phyloP scores from a whole-genome alignment of 139 green algal genomes.

The Pleodorina starrii region DNA sequence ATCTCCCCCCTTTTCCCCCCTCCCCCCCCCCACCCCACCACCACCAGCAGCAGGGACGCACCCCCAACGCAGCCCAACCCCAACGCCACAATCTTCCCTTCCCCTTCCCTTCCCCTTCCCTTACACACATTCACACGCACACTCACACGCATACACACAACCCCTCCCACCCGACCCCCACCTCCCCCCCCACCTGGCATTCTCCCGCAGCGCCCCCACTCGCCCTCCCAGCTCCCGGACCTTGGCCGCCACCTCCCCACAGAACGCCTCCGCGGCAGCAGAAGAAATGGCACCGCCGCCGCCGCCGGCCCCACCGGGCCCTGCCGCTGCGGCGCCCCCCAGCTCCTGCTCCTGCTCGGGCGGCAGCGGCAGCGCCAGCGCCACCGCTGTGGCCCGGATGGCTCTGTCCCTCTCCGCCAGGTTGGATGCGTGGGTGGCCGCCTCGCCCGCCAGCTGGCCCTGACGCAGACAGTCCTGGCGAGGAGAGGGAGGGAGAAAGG shows the following conservation, averaged over 20 bases:
- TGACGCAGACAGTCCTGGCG: constrained; percentile 44
- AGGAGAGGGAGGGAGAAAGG: background rate
- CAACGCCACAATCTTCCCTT: too few relatives aligned
- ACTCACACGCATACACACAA: background rate
- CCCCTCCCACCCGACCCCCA: background rate
- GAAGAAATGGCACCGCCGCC: background rate
- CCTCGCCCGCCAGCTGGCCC: constrained; percentile 72
- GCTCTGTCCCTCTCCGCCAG: constrained; percentile 69
- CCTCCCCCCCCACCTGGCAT: constrained; percentile 51
- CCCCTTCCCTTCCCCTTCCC: background rate
- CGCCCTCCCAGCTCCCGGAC: constrained; percentile 32
- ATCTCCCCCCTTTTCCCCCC: too few relatives aligned
- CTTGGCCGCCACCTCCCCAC: constrained; percentile 13
- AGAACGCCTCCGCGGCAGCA: constrained; percentile 35
- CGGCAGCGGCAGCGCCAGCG: constrained; percentile 41
- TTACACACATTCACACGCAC: background rate
- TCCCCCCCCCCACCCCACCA: too few relatives aligned
- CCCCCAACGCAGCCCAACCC: too few relatives aligned
- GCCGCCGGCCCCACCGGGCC: too few relatives aligned
- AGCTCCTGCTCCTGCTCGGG: background rate
- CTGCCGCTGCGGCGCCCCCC: too few relatives aligned
- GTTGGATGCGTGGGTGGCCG: constrained; percentile 65
- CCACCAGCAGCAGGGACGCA: too few relatives aligned
- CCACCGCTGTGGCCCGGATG: constrained; percentile 54
- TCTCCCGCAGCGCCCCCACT: constrained; percentile 52